Percentiles rank a stretch among this genome's conserved stretches.
Conservation (phyloP, 768 basidiomycete species). For the Trametes villosa region DNA sequence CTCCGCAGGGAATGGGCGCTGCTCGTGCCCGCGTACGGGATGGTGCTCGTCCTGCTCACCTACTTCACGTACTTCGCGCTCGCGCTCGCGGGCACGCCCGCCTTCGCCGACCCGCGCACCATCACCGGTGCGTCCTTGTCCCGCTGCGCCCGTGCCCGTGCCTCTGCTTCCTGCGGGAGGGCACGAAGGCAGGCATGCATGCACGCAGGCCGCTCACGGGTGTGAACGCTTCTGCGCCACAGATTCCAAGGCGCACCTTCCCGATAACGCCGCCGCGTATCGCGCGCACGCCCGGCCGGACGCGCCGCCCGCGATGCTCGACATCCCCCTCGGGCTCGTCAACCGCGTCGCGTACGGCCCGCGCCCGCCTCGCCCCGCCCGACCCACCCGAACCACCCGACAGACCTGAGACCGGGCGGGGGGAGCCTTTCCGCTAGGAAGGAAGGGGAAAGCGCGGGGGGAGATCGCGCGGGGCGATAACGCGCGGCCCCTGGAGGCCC, state of each 20-base stretch:
- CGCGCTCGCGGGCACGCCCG: conserved; percentile 71
- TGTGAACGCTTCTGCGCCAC: conserved; percentile 20
- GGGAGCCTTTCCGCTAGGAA: not conserved
- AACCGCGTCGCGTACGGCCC: conserved; percentile 69
- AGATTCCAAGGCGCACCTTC: conserved; percentile 66
- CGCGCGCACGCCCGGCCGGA: conserved; percentile 48
- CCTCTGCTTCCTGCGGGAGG: not conserved
- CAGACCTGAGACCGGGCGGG: not conserved
- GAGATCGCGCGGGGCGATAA: conserved; percentile 13
- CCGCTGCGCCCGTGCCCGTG: conserved; percentile 11
- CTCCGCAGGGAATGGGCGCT: conserved; percentile 79
- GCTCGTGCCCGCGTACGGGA: conserved; percentile 77
- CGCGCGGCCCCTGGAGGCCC: not conserved
- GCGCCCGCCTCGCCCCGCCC: not conserved
- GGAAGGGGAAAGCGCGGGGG: not conserved
- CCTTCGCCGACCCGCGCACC: conserved; percentile 67
- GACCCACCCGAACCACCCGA: too few species aligned
- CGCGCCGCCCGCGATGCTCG: conserved; percentile 70
- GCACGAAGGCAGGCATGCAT: not conserved
- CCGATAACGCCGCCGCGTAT: conserved; percentile 46
- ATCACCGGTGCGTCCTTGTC: conserved; percentile 57
- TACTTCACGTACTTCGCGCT: conserved; percentile 80
- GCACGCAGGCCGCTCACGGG: conserved; percentile 13
- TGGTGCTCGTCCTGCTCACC: conserved; percentile 71
- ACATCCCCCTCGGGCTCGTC: conserved; percentile 81